A percentile compares a stretch with the other conserved stretches of the same genome.
Conservation (phyloP, 169 alveolate genomes). For the Plasmodium falciparum region DNA sequence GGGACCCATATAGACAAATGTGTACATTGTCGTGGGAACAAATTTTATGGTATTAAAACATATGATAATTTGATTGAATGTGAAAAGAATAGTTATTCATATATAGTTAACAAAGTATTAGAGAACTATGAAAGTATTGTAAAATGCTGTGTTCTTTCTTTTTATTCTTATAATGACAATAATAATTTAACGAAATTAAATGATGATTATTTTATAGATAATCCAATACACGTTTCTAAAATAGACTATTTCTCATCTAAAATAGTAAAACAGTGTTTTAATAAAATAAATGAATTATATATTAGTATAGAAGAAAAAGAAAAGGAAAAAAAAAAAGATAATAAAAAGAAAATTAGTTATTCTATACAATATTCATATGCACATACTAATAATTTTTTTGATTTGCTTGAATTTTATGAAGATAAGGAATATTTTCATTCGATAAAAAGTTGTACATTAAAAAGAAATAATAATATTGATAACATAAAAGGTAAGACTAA, state of each 20-base stretch:
- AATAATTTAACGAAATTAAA: constrained; percentile 7
- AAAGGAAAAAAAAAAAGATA: constrained; percentile 11
- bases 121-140: constrained; percentile 13
- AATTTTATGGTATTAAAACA: constrained; percentile 18
- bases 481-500: neutral
- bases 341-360: constrained; percentile 10
- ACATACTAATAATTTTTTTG: constrained; percentile 8
- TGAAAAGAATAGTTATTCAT: constrained; percentile 12
- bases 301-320: constrained; percentile 16
- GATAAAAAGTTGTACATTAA: constrained; percentile 68
- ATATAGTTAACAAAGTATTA: constrained; percentile 24
- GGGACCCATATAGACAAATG: constrained; percentile 12
- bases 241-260: neutral
- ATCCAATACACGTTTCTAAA: neutral
- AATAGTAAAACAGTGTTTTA: no score
- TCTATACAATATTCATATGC: constrained; percentile 28
- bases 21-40: constrained; percentile 9
- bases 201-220: neutral
- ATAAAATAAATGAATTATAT: neutral
- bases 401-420: constrained; percentile 42
- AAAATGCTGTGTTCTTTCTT: constrained; percentile 52
- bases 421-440: constrained; percentile 38
- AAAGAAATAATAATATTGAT: constrained; percentile 21
- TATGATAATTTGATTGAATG: constrained; percentile 23
- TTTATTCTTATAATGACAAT: constrained; percentile 10